These are phyloP conservation scores for Aquilaria sinensis DNA, from an alignment of 345 rosid species.

Conservation along the genomic window DNA sequence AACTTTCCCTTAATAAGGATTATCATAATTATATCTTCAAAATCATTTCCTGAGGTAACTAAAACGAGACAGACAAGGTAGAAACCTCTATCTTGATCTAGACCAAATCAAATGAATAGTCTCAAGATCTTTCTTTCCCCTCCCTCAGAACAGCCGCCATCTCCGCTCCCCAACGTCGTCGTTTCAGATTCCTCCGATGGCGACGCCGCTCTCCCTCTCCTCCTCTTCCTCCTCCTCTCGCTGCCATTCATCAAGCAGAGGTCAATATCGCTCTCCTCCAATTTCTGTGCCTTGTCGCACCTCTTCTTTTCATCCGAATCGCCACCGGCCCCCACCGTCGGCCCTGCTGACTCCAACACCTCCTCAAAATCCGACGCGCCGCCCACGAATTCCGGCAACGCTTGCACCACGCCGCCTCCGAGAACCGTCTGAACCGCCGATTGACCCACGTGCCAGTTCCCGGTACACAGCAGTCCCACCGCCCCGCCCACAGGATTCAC, in stretches of 20 bases:
- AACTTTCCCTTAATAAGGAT: no score
- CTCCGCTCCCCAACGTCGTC: conserved; percentile 22
- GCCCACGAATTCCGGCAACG: conserved; percentile 28
- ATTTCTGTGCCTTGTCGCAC: background rate
- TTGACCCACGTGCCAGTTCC: conserved; percentile 62
- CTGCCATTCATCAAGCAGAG: conserved; percentile 18
- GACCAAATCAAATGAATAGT: conserved; percentile 21
- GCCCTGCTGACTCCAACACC: conserved; percentile 9
- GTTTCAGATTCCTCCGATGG: conserved; percentile 52
- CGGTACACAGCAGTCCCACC: conserved; percentile 61
- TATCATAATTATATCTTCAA: no score
- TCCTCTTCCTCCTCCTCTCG: conserved; percentile 20
- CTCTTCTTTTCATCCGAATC: conserved; percentile 15
- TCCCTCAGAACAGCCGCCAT: background rate
- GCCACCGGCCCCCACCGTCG: background rate
- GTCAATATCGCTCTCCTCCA: conserved; percentile 13
- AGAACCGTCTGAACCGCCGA: conserved; percentile 59
- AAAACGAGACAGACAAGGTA: no score
- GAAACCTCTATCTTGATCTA: no score
- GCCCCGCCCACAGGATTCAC: conserved; percentile 71
- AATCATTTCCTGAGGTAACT: no score
- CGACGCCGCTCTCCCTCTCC: conserved; percentile 22
- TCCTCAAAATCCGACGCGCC: conserved; percentile 11
- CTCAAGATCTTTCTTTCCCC: conserved; percentile 29
- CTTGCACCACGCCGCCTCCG: conserved; percentile 42